Evolutionary conservation across 1,139 yeast species (phyloP).

Genomic region (Arxiozyma slooffiae): DNA sequence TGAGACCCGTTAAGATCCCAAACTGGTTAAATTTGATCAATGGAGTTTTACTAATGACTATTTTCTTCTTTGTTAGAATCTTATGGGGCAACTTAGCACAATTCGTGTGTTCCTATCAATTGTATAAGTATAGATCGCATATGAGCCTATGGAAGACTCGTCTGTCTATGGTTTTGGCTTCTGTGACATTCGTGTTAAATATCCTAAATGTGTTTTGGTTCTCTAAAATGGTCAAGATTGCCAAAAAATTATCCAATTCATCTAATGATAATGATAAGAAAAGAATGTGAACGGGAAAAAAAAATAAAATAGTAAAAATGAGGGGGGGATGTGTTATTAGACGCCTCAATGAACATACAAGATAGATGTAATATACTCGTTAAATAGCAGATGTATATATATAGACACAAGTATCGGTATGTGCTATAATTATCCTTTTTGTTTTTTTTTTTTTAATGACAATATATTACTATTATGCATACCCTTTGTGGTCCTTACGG

Average conservation of each 20-base stretch:
- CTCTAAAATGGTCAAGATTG: conserved; percentile 72
- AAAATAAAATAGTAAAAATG: too few species aligned
- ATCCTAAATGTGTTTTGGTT: conserved; percentile 56
- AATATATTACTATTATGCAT: neutral
- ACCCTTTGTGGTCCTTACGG: too few species aligned
- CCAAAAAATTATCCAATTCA: conserved; percentile 38
- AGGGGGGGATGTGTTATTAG: too few species aligned
- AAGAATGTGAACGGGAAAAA: neutral
- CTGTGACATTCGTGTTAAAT: conserved; percentile 56
- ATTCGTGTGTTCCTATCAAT: conserved; percentile 26
- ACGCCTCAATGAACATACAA: neutral
- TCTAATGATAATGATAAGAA: conserved; percentile 6
- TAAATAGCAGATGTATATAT: neutral
- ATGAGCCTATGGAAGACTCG: conserved; percentile 39
- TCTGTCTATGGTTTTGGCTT: conserved; percentile 35
- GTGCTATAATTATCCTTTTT: too few species aligned
- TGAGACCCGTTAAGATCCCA: conserved; percentile 32
- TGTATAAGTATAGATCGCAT: conserved; percentile 33
- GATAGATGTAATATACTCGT: neutral
- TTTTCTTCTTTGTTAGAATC: conserved; percentile 72
- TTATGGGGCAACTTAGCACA: conserved; percentile 83
- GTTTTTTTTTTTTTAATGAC: neutral
- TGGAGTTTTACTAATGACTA: conserved; percentile 58
- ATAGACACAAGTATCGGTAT: neutral
- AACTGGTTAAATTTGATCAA: conserved; percentile 50